Evolutionary conservation across 192 early-diverging fungal species (phyloP), one percentile per base, ranked within the genome.

Genomic region (Mortierella antarctica): DNA sequence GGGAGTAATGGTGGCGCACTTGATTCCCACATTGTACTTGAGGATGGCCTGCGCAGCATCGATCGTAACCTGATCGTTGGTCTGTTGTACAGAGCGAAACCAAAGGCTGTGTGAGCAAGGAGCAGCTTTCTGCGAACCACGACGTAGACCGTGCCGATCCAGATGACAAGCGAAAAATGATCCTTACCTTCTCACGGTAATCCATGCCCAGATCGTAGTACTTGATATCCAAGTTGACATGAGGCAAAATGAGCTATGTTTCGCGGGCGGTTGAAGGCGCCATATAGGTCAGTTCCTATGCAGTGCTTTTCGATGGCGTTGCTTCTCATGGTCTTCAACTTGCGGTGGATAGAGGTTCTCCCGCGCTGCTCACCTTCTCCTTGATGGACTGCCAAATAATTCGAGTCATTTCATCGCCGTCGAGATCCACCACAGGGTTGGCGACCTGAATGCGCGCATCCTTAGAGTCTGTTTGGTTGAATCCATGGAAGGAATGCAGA

Each of bases 1-100:
- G 31, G 97, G 96, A n/a, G 97, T 99, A 79, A 99, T 99, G 51
- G 97, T 99, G n/a, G 97, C 97, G 83, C 97, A 99, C 87, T 99
- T 99, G 86, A 99, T 99, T 64, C 96, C 93, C 21, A 96, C 97
- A 84, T 97, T 96, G 90, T 98, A 98, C 88, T 97, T 95, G 72
- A 93, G 88, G 81, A 97, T 98, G 8, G 97, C 97, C 68, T 96
- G 91, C 51, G 97, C 97, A 40, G 97, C 94, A 48, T 97, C 96
- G 45, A 96, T 86, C 23, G 97, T 99, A 57, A 99, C 94, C 81
- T 88, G 85, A 70, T 88, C 87, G 56, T 88, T 82, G 44, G 87
- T 88, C 87, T 83, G 65, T 2, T 39, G 5, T 64, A 8, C 7
- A 18, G 40, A 63, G 41, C 39, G 44, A 15, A 71, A 4, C 20